Base-by-base conservation (phyloP, 2,329 filamentous ascomycete species). In the Diaporthe caulivora region DNA sequence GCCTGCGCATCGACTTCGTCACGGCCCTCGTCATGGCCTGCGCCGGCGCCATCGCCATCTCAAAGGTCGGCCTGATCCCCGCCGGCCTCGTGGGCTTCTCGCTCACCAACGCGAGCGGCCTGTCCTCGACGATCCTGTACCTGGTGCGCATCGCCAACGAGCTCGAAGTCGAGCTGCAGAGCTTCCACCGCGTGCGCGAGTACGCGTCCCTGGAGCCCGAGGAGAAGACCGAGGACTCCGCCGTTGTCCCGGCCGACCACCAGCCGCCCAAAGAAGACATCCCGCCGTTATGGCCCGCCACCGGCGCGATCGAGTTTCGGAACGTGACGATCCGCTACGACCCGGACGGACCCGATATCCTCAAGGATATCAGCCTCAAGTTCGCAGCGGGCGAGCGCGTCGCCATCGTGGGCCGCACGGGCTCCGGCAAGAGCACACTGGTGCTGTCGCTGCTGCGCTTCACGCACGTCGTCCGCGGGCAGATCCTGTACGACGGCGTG, bases 351-450 rank as follows among this genome's bases (percentile, higher is more conserved):
- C 79, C 78, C 3, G 78, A 80, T 53, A 79, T 81, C 67, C 74
- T 82, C 26, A 76, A 75, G 29, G 75, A 80, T 54, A 72, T 82
- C 37, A 79, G 73, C 49, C 74, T 82, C 13, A 72, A 51, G 18
- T 75, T 81, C 64, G 58, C 67, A 8, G 91, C 89, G 0, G 91
- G 92, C 5, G 89, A 90, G 15, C 92, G 90, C 37, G 91, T 90
- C 1, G 92, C 91, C 1, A 84, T 94, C 18, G 90, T 92, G 10
- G 92, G 92, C 2, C 88, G 92, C 9, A 93, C 92, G 0, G 87
- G 90, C 1, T 92, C 89, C 18, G 92, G 92, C 1, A 94, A 94
- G 80, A 91, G 88, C 18, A 93, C 92, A 0, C 76, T 80, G 29
- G 76, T 77, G 21, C 75, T 83, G 10, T 81, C 81, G 10, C 78